These are phyloP conservation scores for Suillus luteus DNA, from an alignment of 768 basidiomycete genomes.

Conservation along the genomic window DNA sequence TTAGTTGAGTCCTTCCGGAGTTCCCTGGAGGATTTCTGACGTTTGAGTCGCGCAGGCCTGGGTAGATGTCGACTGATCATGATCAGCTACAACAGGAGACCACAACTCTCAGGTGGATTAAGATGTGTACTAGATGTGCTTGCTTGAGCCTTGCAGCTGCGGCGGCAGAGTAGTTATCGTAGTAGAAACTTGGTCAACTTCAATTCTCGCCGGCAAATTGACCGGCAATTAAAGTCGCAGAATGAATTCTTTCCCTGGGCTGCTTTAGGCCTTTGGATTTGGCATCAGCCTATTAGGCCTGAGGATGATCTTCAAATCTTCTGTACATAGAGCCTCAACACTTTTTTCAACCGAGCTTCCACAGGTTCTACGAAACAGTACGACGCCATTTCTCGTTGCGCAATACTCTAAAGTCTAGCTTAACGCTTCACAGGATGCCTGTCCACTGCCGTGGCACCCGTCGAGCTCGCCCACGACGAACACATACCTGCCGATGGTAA, in stretches of 20 bases:
- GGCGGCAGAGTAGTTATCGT: not conserved
- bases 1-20: not conserved
- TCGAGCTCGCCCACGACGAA: conserved; percentile 35
- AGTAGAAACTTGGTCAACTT: not conserved
- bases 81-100: not conserved
- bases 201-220: not conserved
- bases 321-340: not conserved
- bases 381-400: not conserved
- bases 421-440: conserved; percentile 22
- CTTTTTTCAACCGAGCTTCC: not conserved
- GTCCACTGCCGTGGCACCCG: conserved; percentile 21
- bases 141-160: not conserved
- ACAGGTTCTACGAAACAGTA: conserved; percentile 1
- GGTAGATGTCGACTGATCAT: not conserved
- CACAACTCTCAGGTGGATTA: not conserved
- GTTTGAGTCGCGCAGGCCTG: too few species aligned
- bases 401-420: not conserved
- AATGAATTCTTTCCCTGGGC: not conserved
- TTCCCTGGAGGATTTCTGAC: not conserved
- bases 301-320: not conserved
- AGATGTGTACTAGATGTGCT: not conserved
- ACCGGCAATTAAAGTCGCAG: not conserved
- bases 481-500: conserved; percentile 31
- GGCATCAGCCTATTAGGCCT: not conserved
- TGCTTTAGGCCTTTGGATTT: not conserved